A percentile compares a stretch with the other conserved stretches of the same genome.
Conservation (phyloP, 1,284 basidiomycete genomes). For the Trametes pubescens region DNA sequence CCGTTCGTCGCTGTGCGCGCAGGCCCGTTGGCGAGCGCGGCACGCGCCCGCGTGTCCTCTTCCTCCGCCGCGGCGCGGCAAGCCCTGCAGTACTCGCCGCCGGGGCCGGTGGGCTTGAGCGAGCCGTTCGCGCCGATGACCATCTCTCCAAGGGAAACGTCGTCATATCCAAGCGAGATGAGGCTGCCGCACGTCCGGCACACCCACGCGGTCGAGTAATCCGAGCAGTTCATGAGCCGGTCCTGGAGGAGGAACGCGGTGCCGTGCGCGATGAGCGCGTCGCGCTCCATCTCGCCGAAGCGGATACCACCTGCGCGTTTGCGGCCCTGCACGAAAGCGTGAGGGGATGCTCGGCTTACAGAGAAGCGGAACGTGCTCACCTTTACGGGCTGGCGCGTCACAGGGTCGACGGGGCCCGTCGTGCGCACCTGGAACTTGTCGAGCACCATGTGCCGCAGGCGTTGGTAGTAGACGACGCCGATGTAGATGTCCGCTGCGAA, state of each 20-base stretch:
- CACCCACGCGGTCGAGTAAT: conserved; percentile 99
- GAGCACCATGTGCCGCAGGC: conserved; percentile 98
- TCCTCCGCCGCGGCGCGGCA: conserved; percentile 79
- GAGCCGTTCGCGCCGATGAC: conserved; percentile 57
- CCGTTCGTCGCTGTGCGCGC: conserved; percentile 41
- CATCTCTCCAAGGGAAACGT: conserved; percentile 75
- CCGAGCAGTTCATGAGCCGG: conserved; percentile 99
- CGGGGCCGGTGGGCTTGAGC: conserved; percentile 67
- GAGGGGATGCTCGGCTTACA: conserved; percentile 1
- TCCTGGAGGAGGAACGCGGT: conserved; percentile 99
- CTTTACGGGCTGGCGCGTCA: conserved; percentile 98
- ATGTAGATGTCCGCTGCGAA: conserved; percentile 99
- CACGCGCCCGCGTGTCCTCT: conserved; percentile 63
- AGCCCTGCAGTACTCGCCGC: conserved; percentile 92
- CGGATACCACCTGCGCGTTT: conserved; percentile 99
- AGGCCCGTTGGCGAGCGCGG: conserved; percentile 53
- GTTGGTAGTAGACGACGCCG: conserved; percentile 98
- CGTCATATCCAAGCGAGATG: conserved; percentile 95
- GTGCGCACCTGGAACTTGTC: conserved; percentile 99
- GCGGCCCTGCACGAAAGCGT: conserved; percentile 71
- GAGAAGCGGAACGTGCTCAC: conserved; percentile 50
- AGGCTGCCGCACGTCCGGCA: conserved; percentile 96
- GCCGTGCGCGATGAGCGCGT: conserved; percentile 97
- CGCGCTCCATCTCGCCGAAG: conserved; percentile 99
- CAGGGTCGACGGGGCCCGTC: conserved; percentile 94